These are phyloP conservation scores for Phytopythium boreale DNA, from an alignment of 352 stramenopile genomes.

Conservation along the genomic window DNA sequence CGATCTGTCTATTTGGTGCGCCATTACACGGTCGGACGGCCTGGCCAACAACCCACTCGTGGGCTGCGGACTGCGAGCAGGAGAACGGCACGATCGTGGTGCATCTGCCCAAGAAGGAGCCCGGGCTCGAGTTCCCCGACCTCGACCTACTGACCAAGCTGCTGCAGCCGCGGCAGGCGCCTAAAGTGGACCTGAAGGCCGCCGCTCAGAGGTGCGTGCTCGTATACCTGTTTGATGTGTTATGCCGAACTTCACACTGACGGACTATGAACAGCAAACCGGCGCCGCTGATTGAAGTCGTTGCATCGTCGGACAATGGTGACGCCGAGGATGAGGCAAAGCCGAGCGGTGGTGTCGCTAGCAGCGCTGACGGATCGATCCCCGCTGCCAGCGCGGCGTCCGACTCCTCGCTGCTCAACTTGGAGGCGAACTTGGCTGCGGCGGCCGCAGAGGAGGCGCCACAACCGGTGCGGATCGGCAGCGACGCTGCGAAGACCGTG, in stretches of 20 bases:
- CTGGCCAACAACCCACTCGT: background rate
- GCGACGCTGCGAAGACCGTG: constrained; percentile 20
- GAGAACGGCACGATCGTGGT: constrained; percentile 92
- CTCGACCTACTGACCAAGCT: constrained; percentile 93
- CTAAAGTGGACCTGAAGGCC: constrained; percentile 30
- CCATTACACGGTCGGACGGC: no score
- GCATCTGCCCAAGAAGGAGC: constrained; percentile 88
- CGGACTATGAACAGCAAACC: constrained; percentile 20
- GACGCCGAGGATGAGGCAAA: constrained; percentile 11
- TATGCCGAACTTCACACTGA: background rate
- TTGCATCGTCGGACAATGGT: constrained; percentile 33
- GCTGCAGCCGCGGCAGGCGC: constrained; percentile 59
- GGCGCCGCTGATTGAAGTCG: constrained; percentile 81
- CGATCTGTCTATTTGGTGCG: background rate
- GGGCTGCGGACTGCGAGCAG: constrained; percentile 16
- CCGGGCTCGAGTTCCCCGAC: constrained; percentile 88
- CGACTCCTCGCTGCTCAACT: constrained; percentile 45
- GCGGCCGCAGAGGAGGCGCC: constrained; percentile 16
- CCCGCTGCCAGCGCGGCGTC: constrained; percentile 9
- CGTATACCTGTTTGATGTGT: background rate
- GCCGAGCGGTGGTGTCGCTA: constrained; percentile 13
- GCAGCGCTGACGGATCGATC: background rate
- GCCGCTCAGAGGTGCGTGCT: constrained; percentile 24
- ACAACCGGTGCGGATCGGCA: constrained; percentile 12
- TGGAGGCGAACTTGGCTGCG: constrained; percentile 38